phyloP scores from a whole-genome alignment of 192 early-diverging fungal species.

The Glomus cerebriforme region DNA sequence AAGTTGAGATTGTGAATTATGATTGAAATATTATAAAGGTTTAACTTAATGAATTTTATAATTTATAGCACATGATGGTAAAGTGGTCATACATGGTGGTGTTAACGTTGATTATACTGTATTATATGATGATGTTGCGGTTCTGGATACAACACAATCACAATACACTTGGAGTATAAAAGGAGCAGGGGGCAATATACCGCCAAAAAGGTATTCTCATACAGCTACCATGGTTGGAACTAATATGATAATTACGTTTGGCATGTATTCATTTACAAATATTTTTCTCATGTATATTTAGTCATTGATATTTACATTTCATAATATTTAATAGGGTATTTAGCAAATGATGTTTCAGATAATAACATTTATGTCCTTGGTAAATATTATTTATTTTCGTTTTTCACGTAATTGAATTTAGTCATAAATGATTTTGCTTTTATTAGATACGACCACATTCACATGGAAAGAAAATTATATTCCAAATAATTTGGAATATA shows the following conservation, averaged over 20 bases:
- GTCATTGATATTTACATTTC: not conserved
- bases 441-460: not conserved
- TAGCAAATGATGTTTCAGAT: not conserved
- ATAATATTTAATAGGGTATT: not conserved
- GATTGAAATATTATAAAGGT: not conserved
- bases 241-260: slow-evolving; percentile 24
- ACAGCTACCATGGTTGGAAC: slow-evolving; percentile 17
- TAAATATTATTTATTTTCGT: not conserved
- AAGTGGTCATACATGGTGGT: slow-evolving; percentile 26
- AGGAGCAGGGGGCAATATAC: not conserved
- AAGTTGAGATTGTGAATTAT: not conserved
- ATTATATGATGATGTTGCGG: not conserved
- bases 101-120: not conserved
- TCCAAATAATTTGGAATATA: slow-evolving; percentile 7
- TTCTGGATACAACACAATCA: slow-evolving; percentile 1
- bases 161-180: not conserved
- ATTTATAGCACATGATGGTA: slow-evolving; percentile 2
- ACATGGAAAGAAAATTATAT: slow-evolving; percentile 4
- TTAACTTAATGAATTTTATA: not conserved
- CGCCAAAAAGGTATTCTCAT: slow-evolving; percentile 9
- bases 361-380: slow-evolving; percentile 6
- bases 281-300: not conserved
- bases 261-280: not conserved
- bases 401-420: not conserved
- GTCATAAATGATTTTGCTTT: not conserved